A percentile compares a stretch with the other conserved stretches of the same genome.
Evolutionary conservation across 2,329 filamentous ascomycete genomes (phyloP).

Genomic region (Cercospora berteroae): DNA sequence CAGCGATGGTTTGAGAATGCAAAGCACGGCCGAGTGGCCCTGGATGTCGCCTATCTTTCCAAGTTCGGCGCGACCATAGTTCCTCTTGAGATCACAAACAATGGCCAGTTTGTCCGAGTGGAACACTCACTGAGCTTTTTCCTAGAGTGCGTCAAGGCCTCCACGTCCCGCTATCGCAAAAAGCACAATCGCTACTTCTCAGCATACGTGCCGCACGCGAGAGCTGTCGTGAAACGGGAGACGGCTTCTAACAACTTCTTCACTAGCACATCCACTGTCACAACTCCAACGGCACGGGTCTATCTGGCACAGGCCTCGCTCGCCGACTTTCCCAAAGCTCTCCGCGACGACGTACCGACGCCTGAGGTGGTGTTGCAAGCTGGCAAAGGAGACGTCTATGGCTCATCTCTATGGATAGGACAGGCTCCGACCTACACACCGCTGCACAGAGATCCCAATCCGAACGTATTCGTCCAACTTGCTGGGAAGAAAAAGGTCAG

Average conservation of each 20-base stretch:
- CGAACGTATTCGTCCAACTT: slow-evolving; percentile 86
- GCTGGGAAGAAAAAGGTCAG: slow-evolving; percentile 69
- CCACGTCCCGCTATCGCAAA: slow-evolving; percentile 23
- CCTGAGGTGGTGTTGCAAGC: slow-evolving; percentile 62
- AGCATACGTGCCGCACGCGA: slow-evolving; percentile 30
- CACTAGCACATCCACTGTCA: slow-evolving; percentile 33
- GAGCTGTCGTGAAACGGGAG: slow-evolving; percentile 24
- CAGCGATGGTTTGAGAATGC: slow-evolving; percentile 57
- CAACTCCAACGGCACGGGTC: slow-evolving; percentile 45
- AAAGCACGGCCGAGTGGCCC: slow-evolving; percentile 3
- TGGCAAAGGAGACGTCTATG: slow-evolving; percentile 82
- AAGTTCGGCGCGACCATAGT: slow-evolving; percentile 52
- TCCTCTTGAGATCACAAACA: slow-evolving; percentile 57
- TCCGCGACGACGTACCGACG: slow-evolving; percentile 66
- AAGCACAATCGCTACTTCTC: slow-evolving; percentile 32
- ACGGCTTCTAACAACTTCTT: slow-evolving; percentile 33
- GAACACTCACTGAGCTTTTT: slow-evolving; percentile 65
- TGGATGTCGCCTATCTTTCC: slow-evolving; percentile 47
- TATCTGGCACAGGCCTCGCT: slow-evolving; percentile 86
- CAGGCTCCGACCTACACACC: slow-evolving; percentile 84
- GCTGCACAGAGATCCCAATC: slow-evolving; percentile 88
- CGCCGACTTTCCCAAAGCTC: slow-evolving; percentile 59
- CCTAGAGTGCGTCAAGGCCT: slow-evolving; percentile 49
- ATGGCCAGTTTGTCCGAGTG: slow-evolving; percentile 55
- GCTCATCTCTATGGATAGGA: slow-evolving; percentile 84